Evolutionary conservation across 139 green algal species (phyloP).

Genomic region (Chlorella sp.): DNA sequence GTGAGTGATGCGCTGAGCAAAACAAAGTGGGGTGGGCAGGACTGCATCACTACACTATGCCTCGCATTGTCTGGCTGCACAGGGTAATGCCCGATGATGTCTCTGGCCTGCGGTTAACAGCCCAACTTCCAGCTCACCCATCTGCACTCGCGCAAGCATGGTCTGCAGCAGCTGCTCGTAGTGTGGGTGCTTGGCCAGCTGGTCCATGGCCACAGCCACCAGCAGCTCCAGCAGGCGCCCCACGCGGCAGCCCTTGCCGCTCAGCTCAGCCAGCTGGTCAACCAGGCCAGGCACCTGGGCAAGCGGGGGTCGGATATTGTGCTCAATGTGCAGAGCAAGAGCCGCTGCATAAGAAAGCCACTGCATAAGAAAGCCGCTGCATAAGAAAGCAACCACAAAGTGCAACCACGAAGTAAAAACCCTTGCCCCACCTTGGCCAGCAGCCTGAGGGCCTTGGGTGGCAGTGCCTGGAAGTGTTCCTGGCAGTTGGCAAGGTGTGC

Average conservation of each 20-base stretch:
- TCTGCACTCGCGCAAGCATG: conserved; percentile 36
- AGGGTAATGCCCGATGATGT: too few relatives aligned
- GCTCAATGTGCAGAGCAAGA: too few relatives aligned
- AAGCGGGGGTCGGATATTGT: too few relatives aligned
- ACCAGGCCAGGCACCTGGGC: conserved; percentile 37
- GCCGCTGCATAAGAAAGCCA: too few relatives aligned
- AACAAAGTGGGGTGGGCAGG: not conserved
- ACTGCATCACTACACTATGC: too few relatives aligned
- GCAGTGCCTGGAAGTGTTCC: conserved; percentile 57
- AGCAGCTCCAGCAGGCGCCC: conserved; percentile 40
- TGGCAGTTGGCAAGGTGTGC: conserved; percentile 71
- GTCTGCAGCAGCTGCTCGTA: conserved; percentile 44
- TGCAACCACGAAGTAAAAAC: too few relatives aligned
- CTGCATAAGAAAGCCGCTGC: too few relatives aligned
- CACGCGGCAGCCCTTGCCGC: conserved; percentile 35
- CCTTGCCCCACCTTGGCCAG: conserved; percentile 21
- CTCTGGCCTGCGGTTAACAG: too few relatives aligned
- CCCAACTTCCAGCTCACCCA: conserved; percentile 20
- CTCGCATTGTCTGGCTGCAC: too few relatives aligned
- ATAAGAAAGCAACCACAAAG: too few relatives aligned
- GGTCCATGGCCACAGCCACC: conserved; percentile 14
- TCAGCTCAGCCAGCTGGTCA: conserved; percentile 51
- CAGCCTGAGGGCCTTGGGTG: conserved; percentile 56
- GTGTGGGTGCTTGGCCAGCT: conserved; percentile 1
- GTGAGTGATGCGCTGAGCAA: not conserved